These are phyloP conservation scores for Perilla frutescens DNA, from an alignment of 257 asterid genomes.

Conservation along the genomic window DNA sequence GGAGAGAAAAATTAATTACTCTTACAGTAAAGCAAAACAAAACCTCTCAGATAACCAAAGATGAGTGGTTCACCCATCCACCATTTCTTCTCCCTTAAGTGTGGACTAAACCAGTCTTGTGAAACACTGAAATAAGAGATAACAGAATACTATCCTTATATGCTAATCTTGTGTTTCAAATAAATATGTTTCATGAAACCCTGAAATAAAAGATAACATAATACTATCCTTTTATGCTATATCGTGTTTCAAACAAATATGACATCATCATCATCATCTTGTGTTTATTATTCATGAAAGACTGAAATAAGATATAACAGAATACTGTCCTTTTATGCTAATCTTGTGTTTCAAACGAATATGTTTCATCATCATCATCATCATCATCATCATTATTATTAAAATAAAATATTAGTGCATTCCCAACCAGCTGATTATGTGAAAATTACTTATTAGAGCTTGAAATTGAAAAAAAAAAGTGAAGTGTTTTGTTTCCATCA, in stretches of 20 bases:
- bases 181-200: not conserved
- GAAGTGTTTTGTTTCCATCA: conserved; percentile 1
- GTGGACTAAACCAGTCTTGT: not conserved
- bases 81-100: not conserved
- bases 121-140: not conserved
- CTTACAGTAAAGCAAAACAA: not conserved
- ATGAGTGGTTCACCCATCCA: not conserved
- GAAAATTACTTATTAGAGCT: conserved; percentile 2
- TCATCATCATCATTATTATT: too few species aligned
- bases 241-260: too few species aligned
- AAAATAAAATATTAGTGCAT: not conserved
- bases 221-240: too few species aligned
- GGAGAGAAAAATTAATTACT: not conserved
- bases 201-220: too few species aligned
- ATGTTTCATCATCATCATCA: not conserved
- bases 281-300: not conserved
- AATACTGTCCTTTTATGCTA: not conserved
- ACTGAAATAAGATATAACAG: not conserved
- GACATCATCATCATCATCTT: too few species aligned
- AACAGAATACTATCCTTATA: not conserved
- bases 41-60: conserved; percentile 2
- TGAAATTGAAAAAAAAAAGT: conserved; percentile 1
- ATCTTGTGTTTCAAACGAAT: conserved; percentile 17
- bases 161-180: conserved; percentile 13
- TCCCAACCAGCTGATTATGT: not conserved